phyloP scores from a whole-genome alignment of 2,329 filamentous ascomycete species.

The Xylariaceae sp. region DNA sequence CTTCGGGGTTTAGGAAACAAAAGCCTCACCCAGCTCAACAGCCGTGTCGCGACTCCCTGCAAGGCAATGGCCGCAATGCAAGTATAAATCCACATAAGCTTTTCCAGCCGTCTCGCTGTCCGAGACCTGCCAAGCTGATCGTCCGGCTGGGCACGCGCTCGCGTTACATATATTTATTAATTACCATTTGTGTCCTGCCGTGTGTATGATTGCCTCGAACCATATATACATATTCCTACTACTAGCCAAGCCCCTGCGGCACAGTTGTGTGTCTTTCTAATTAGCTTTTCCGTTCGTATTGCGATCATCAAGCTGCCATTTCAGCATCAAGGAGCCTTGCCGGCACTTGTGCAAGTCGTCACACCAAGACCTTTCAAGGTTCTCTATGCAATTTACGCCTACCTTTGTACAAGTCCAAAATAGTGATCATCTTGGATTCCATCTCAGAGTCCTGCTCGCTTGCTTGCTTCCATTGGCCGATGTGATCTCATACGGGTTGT shows the following conservation, averaged over 20 bases:
- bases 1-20: slow-evolving; percentile 9
- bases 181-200: no score
- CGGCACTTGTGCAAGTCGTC: no score
- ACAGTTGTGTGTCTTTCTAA: slow-evolving; percentile 1
- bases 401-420: no score
- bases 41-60: slow-evolving; percentile 1
- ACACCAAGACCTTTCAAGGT: no score
- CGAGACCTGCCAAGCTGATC: slow-evolving; percentile 14
- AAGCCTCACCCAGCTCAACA: slow-evolving; percentile 9
- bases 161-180: slow-evolving; percentile 12
- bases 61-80: neutral
- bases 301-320: slow-evolving; percentile 1
- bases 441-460: no score
- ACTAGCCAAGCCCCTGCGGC: slow-evolving; percentile 13
- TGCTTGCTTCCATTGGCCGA: no score
- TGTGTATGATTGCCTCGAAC: no score
- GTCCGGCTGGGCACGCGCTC: slow-evolving; percentile 12
- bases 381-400: no score
- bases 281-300: slow-evolving; percentile 1
- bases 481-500: slow-evolving; percentile 8
- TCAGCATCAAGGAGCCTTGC: slow-evolving; percentile 1
- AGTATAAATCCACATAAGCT: slow-evolving; percentile 7
- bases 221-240: no score
- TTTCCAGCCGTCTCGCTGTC: slow-evolving; percentile 10
- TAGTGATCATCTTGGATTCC: no score